These are phyloP conservation scores for Ogataea degrootiae DNA, from an alignment of 805 yeast genomes.

Conservation along the genomic window DNA sequence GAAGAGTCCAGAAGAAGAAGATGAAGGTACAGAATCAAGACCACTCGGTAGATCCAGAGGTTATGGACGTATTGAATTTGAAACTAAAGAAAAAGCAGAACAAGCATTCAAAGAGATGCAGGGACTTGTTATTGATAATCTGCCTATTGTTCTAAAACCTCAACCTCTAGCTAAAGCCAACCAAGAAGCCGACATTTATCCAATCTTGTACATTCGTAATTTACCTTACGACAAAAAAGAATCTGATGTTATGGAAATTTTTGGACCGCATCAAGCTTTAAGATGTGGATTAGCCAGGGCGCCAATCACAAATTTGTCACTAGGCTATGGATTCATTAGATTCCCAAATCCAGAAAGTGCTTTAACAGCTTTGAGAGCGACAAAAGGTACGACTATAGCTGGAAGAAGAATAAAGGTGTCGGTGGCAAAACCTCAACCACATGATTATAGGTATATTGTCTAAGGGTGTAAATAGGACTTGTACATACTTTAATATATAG, in stretches of 20 bases:
- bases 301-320: conserved; percentile 23
- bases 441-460: conserved; percentile 24
- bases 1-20: too few species aligned
- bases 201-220: conserved; percentile 24
- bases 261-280: conserved; percentile 25
- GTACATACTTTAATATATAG: neutral
- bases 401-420: conserved; percentile 38
- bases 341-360: conserved; percentile 42
- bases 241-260: conserved; percentile 20
- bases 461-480: conserved; percentile 1
- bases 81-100: conserved; percentile 15
- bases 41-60: conserved; percentile 16
- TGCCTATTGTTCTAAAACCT: conserved; percentile 21
- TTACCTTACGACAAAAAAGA: conserved; percentile 25
- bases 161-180: conserved; percentile 7
- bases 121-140: conserved; percentile 25
- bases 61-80: conserved; percentile 22
- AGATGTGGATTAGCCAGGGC: conserved; percentile 26
- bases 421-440: conserved; percentile 22
- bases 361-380: conserved; percentile 38
- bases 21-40: neutral
- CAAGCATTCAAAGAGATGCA: conserved; percentile 28
- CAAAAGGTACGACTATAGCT: conserved; percentile 39
- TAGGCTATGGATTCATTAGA: conserved; percentile 62
- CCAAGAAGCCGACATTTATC: conserved; percentile 12